These are phyloP conservation scores for Nakaseomyces bracarensis DNA, from an alignment of 1,139 yeast species.

Conservation along the genomic window DNA sequence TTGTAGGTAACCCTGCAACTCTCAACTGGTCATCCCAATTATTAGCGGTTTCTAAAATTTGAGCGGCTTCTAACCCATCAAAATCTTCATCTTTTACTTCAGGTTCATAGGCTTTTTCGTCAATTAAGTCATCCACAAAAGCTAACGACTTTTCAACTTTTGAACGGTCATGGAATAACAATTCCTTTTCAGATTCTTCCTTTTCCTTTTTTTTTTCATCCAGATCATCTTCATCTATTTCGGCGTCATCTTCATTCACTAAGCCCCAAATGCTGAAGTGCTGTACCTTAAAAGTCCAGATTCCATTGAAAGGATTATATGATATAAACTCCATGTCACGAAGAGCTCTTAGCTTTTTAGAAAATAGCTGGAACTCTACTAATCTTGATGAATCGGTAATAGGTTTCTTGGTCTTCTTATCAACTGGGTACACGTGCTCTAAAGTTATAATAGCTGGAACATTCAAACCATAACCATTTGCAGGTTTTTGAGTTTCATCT, in stretches of 20 bases:
- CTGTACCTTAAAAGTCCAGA: slow-evolving; percentile 76
- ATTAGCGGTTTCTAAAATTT: slow-evolving; percentile 42
- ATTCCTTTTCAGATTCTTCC: slow-evolving; percentile 18
- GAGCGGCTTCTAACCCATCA: slow-evolving; percentile 34
- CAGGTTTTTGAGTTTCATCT: slow-evolving; percentile 46
- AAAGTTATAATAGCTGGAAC: slow-evolving; percentile 78
- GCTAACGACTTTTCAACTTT: slow-evolving; percentile 8
- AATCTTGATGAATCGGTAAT: slow-evolving; percentile 38
- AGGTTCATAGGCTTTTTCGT: slow-evolving; percentile 67
- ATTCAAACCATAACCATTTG: slow-evolving; percentile 66
- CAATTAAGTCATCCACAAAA: slow-evolving; percentile 33
- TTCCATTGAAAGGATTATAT: slow-evolving; percentile 66
- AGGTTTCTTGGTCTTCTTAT: slow-evolving; percentile 31
- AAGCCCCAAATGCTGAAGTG: slow-evolving; percentile 96
- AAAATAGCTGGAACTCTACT: slow-evolving; percentile 38
- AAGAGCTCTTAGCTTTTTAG: slow-evolving; percentile 43
- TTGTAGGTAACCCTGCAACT: slow-evolving; percentile 42
- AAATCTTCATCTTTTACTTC: slow-evolving; percentile 40
- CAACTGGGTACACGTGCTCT: slow-evolving; percentile 53
- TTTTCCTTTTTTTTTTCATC: slow-evolving; percentile 34
- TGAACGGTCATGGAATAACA: slow-evolving; percentile 3
- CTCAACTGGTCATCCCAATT: slow-evolving; percentile 61
- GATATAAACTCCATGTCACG: slow-evolving; percentile 73
- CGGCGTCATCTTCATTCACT: slow-evolving; percentile 56
- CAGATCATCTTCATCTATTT: slow-evolving; percentile 39